Base-by-base conservation (phyloP, 2,329 filamentous ascomycete genomes). In the Colletotrichum sp. region DNA sequence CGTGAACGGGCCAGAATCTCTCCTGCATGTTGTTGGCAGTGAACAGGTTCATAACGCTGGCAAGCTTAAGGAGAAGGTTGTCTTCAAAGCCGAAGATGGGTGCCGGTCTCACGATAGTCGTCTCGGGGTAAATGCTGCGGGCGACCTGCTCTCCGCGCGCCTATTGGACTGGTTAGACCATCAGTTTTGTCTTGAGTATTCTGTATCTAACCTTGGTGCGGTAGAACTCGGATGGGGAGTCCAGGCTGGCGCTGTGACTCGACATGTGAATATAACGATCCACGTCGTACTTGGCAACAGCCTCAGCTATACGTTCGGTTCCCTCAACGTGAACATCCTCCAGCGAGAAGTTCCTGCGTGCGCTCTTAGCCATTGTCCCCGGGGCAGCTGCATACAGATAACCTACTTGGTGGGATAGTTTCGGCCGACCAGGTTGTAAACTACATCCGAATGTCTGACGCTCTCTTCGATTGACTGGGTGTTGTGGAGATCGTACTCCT, bases 221-320 rank as follows among this genome's bases (percentile, higher is more conserved):
- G 86, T 94, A 98, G 90, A 96, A 99, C 82, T 97, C 95, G 13
- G 95, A 96, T 4, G 93, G 86, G 21, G 96, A 99, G 80, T 95
- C 90, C 59, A 92, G 90, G 85, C 94, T 89, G 74, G 95, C 96
- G 83, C 96, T 99, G 90, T 98, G 96, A 36, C 96, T 98, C 12
- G 97, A 99, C 80, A 99, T 93, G 81, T 99, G 97, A 79, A 99
- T 96, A 86, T 95, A 99, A 79, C 97, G 93, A 87, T 99, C 97
- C 80, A 98, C 93, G 82, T 99, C 96, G 87, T 99, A 99, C 87
- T 99, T 99, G 81, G 96, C 97, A 69, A 96, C 95, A 69, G 97
- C 96, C 84, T 98, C 95, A 67, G 92, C 95, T 81, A 99, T 99
- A 80, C 97, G 94, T 88, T 98, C 94, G 21, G 95, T 94, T 77